Conservation (phyloP, 495 filamentous ascomycete genomes). For the Podospora australis region DNA sequence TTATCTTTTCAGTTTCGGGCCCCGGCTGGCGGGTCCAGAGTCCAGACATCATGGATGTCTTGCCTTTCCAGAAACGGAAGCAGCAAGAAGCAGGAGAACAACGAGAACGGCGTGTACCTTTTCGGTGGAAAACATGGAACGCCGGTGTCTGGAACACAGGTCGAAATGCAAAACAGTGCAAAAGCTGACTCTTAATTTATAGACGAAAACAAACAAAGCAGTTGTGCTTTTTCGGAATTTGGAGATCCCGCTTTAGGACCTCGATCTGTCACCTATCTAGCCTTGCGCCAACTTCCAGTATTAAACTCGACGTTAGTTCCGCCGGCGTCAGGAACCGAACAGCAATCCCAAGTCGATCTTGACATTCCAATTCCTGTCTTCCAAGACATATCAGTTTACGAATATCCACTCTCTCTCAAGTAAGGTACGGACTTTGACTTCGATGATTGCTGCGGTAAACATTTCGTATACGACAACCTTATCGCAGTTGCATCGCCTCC, state of each 20-base stretch:
- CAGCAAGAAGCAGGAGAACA: not conserved
- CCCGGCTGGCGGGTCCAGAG: not conserved
- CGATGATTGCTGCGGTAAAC: too few species aligned
- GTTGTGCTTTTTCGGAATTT: too few species aligned
- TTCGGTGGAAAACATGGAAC: not conserved
- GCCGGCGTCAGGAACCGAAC: not conserved
- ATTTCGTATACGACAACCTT: not conserved
- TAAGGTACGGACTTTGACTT: too few species aligned
- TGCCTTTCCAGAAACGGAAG: conserved; percentile 3
- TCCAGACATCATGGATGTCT: not conserved
- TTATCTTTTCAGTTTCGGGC: conserved; percentile 3
- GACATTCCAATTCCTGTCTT: too few species aligned
- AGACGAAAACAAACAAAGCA: too few species aligned
- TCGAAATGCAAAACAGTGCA: too few species aligned
- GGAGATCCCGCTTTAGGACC: too few species aligned
- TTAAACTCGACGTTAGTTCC: not conserved
- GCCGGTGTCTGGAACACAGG: not conserved
- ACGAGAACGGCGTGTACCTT: not conserved
- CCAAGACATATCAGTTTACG: too few species aligned
- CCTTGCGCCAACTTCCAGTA: not conserved
- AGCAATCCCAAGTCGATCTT: too few species aligned
- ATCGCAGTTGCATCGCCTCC: not conserved
- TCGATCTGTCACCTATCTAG: not conserved
- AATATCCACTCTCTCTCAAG: too few species aligned
- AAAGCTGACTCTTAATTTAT: too few species aligned